Evolutionary conservation across 208 protist genomes (phyloP).

Genomic region (Crithidia expoeki): DNA sequence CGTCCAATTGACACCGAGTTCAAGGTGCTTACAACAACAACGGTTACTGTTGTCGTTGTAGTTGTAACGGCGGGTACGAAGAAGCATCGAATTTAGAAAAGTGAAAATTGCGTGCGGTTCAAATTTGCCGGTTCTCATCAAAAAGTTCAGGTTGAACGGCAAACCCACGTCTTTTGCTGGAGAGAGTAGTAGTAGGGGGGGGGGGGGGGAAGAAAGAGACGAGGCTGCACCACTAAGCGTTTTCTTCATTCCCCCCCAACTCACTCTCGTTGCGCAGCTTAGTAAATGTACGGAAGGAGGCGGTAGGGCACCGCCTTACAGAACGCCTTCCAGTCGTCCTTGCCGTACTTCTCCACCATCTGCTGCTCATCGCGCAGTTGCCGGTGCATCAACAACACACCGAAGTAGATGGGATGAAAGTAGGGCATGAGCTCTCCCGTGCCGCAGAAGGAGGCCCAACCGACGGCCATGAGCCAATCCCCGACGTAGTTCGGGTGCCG

Average conservation of each 20-base stretch:
- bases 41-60: too few relatives aligned
- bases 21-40: too few relatives aligned
- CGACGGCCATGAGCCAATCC: constrained; percentile 91
- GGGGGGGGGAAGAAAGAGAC: too few relatives aligned
- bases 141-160: too few relatives aligned
- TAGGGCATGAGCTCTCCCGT: constrained; percentile 82
- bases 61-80: too few relatives aligned
- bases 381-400: constrained; percentile 92
- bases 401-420: constrained; percentile 96
- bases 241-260: not conserved
- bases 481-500: constrained; percentile 97
- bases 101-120: too few relatives aligned
- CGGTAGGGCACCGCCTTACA: constrained; percentile 86
- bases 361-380: constrained; percentile 92
- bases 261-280: not conserved
- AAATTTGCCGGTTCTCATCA: too few relatives aligned
- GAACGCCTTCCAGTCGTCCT: constrained; percentile 91
- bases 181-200: too few relatives aligned
- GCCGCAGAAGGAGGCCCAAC: constrained; percentile 70
- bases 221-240: too few relatives aligned
- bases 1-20: too few relatives aligned
- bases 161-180: too few relatives aligned
- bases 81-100: too few relatives aligned
- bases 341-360: constrained; percentile 94
- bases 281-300: constrained; percentile 92